Evolutionary conservation across 2,329 filamentous ascomycete genomes (phyloP), one percentile per base, ranked within the genome.

Genomic region (Neofusicoccum umdonicola): DNA sequence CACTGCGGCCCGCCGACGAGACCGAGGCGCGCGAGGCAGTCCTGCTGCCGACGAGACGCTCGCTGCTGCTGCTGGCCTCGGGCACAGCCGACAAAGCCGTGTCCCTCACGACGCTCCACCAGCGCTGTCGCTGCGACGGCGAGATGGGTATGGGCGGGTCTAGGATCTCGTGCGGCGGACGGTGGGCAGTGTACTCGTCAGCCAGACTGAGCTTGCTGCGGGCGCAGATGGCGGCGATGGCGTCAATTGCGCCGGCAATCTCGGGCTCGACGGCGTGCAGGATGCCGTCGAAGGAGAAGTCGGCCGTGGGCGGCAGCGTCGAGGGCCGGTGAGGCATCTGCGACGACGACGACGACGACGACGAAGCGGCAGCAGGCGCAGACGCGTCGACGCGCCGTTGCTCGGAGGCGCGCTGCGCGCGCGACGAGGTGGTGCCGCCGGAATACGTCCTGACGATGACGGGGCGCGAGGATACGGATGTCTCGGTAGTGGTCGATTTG

Each of bases 171-270:
- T 87, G 77, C 0, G 86, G 86, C 22, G 86, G 86, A 41, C 87
- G 80, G 72, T 88, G 86, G 48, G 85, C 85, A 39, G 81, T 83
- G 71, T 88, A 87, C 71, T 88, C 85, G 69, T 88, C 85, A 9
- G 86, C 85, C 66, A 88, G 75, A 69, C 85, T 87, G 70, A 87
- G 77, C 68, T 82, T 83, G 73, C 84, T 88, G 66, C 85, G 80
- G 3, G 86, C 86, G 68, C 85, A 87, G 66, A 88, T 87, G 69
- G 87, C 85, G 27, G 86, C 85, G 68, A 88, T 88, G 15, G 84
- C 84, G 70, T 88, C 84, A 62, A 88, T 80, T 9, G 85, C 85
- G 13, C 77, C 76, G 67, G 83, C 78, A 52, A 88, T 85, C 68
- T 88, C 85, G 12, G 84, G 82, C 64, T 87, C 84, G 63, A 87